These are phyloP conservation scores for Saccharomycopsis guyanensis DNA, from an alignment of 805 yeast species.

Conservation along the genomic window DNA sequence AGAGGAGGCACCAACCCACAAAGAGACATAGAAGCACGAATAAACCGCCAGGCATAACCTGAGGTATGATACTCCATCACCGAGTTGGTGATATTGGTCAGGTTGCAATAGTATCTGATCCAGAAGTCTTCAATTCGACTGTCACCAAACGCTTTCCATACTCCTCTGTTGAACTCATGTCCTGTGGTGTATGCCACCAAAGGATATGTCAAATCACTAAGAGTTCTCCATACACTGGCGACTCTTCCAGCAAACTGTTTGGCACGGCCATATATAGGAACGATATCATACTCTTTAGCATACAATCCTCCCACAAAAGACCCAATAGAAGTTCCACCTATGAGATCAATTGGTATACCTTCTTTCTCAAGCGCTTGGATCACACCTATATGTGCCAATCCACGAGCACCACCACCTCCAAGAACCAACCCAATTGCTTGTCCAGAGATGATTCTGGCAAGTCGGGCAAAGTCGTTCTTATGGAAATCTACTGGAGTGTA, in stretches of 20 bases:
- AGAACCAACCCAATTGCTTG: conserved; percentile 90
- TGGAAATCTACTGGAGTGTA: conserved; percentile 29
- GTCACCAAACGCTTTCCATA: conserved; percentile 95
- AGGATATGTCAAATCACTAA: conserved; percentile 85
- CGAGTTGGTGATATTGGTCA: conserved; percentile 91
- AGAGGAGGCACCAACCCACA: conserved; percentile 90
- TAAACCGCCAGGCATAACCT: conserved; percentile 93
- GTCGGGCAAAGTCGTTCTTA: conserved; percentile 81
- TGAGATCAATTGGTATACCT: conserved; percentile 87
- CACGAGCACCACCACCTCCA: conserved; percentile 98
- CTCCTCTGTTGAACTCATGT: conserved; percentile 92
- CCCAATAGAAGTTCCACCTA: conserved; percentile 97
- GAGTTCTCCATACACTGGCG: conserved; percentile 77
- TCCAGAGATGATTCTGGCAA: conserved; percentile 85
- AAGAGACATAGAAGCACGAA: conserved; percentile 92
- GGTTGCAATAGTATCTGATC: conserved; percentile 81
- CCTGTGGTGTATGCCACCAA: conserved; percentile 94
- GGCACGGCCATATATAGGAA: conserved; percentile 83
- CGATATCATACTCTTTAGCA: conserved; percentile 86
- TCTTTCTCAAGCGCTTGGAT: conserved; percentile 84
- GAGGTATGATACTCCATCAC: conserved; percentile 89
- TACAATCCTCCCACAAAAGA: conserved; percentile 93
- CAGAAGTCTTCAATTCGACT: conserved; percentile 93
- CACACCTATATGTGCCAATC: conserved; percentile 86
- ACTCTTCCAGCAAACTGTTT: conserved; percentile 80